Base-by-base conservation (phyloP, 2,329 filamentous ascomycete species). In the Graphilbum fragrans region DNA sequence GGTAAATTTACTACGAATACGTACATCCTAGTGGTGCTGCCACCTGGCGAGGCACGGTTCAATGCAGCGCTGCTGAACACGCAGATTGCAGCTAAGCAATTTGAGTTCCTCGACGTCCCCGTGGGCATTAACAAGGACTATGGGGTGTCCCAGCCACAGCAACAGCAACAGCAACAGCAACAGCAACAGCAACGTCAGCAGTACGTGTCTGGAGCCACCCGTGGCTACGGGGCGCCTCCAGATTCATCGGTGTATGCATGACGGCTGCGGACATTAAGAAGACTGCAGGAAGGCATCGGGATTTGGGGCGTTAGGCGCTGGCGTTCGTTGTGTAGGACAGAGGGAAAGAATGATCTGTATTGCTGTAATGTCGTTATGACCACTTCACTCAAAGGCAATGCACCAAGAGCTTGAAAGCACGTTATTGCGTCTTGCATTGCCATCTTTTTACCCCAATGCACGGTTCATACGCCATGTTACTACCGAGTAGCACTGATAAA, bases 1-100 rank as follows among this genome's bases (percentile, higher is more conserved):
- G 85, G 87, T 49, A 86, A 93, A 51, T 87, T 98, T 51, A 98
- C 92, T 2, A 93, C 92, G 41, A 98, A 98, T 61, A 98, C 92
- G 3, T 96, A 96, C 55, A 80, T 98, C 45, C 86, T 94, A 55
- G 86, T 93, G 9, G 81, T 93, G 29, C 76, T 95, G 49, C 88
- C 92, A 0, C 87, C 90, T 0, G 88, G 88, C 20, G 90, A 96
- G 60, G 85, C 86, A 18, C 75, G 85, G 6, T 94, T 94, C 66
- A 95, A 96, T 53, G 79, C 84, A 41, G 88, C 88, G 12, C 78
- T 92, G 59, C 70, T 94, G 49, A 95, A 95, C 57, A 92, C 90
- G 49, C 80, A 86, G 60, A 81, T 94, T 44, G 88, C 87, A 1
- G 74, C 86, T 36, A 79, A 84, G 51, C 82, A 85, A 49, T 95